Percentiles rank a stretch among this genome's conserved stretches.
Conservation (phyloP, 1,284 basidiomycete genomes). For the Wolfiporia cocos region DNA sequence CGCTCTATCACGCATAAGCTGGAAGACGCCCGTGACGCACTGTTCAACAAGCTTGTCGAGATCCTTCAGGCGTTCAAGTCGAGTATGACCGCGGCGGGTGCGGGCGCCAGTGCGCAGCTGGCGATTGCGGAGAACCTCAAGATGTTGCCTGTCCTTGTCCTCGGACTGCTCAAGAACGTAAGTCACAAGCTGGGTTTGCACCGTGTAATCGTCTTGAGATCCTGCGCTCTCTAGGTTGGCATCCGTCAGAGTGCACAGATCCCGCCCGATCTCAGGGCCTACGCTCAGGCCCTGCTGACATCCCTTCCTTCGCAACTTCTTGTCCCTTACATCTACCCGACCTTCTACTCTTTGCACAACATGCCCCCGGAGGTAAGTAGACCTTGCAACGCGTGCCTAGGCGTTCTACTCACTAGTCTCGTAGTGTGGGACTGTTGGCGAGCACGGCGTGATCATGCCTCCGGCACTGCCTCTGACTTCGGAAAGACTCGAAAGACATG, state of each 20-base stretch:
- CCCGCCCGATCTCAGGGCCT: slow-evolving; percentile 92
- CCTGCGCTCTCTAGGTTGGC: slow-evolving; percentile 57
- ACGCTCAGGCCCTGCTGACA: slow-evolving; percentile 90
- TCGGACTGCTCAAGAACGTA: slow-evolving; percentile 93
- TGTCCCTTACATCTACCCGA: slow-evolving; percentile 91
- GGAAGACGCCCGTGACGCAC: slow-evolving; percentile 90
- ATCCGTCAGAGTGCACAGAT: slow-evolving; percentile 94
- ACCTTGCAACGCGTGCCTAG: background rate
- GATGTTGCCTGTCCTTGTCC: slow-evolving; percentile 85
- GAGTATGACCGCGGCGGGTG: slow-evolving; percentile 92
- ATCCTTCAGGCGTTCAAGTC: slow-evolving; percentile 92
- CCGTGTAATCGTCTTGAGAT: too few species aligned
- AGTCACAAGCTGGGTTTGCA: too few species aligned
- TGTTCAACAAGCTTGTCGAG: slow-evolving; percentile 88
- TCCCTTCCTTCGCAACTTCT: slow-evolving; percentile 89
- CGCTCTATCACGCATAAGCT: slow-evolving; percentile 85
- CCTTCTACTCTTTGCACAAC: slow-evolving; percentile 94
- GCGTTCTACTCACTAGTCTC: background rate
- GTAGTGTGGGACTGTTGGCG: slow-evolving; percentile 76
- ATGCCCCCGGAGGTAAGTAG: slow-evolving; percentile 83
- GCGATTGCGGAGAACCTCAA: slow-evolving; percentile 91
- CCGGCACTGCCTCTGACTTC: slow-evolving; percentile 88
- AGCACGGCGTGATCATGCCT: slow-evolving; percentile 79
- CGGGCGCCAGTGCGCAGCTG: slow-evolving; percentile 91
- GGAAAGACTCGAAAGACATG: slow-evolving; percentile 92